phyloP scores from a whole-genome alignment of 768 basidiomycete genomes.

The Asterophora parasitica region DNA sequence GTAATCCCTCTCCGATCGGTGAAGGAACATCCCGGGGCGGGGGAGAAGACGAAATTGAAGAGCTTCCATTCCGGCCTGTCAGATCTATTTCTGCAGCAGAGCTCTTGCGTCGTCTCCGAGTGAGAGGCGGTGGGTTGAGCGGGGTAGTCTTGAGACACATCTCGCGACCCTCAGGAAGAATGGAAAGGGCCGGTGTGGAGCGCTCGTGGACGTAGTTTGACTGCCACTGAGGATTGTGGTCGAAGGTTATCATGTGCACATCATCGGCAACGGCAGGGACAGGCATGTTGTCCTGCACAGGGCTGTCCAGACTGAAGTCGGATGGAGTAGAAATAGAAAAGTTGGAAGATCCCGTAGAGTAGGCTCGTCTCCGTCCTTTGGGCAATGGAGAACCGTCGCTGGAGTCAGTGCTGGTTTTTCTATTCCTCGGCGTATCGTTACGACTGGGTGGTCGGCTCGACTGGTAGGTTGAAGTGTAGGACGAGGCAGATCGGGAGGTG shows the following conservation, averaged over 20 bases:
- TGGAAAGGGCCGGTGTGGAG: constrained; percentile 33
- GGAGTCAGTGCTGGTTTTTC: constrained; percentile 16
- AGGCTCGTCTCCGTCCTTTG: constrained; percentile 28
- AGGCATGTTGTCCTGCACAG: constrained; percentile 20
- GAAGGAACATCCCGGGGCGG: constrained; percentile 9
- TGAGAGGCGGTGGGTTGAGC: constrained; percentile 5
- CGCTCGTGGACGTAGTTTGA: constrained; percentile 21
- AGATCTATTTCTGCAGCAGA: constrained; percentile 5
- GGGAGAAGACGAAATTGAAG: constrained; percentile 12
- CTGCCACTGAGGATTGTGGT: constrained; percentile 35
- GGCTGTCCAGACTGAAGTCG: constrained; percentile 30
- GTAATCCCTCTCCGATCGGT: constrained; percentile 5
- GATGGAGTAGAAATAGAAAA: constrained; percentile 36
- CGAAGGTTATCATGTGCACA: constrained; percentile 32
- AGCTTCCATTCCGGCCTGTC: constrained; percentile 12
- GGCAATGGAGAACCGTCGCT: constrained; percentile 16
- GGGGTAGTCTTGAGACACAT: constrained; percentile 19
- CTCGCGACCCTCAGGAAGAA: constrained; percentile 50
- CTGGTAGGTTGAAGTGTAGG: constrained; percentile 2
- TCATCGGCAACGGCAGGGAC: constrained; percentile 35
- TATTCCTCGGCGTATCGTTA: constrained; percentile 5
- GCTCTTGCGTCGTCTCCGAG: constrained; percentile 10
- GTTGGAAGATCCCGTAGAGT: constrained; percentile 39
- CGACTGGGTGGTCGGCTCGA: not conserved
- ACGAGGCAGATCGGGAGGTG: constrained; percentile 16